Evolutionary conservation across 345 rosid species (phyloP).

Genomic region (Eucalyptus polyanthemos): DNA sequence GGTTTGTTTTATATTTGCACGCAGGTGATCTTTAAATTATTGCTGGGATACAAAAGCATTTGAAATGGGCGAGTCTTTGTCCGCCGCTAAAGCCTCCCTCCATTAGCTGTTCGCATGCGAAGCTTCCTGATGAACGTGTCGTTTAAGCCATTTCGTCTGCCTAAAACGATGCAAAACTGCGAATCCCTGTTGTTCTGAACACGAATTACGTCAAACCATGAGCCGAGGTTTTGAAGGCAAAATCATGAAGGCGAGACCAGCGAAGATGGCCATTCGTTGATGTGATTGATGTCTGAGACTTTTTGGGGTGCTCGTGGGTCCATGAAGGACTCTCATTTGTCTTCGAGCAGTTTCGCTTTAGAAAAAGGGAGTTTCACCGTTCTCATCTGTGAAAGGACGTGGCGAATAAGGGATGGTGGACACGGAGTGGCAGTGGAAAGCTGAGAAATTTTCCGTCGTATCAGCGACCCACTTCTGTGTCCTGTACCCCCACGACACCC

Average conservation of each 20-base stretch:
- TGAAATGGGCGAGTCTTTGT: not conserved
- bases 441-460: too few species aligned
- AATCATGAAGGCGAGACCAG: not conserved
- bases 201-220: not conserved
- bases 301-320: not conserved
- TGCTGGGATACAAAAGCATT: not conserved
- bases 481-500: not conserved
- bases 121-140: not conserved
- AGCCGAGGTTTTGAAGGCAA: not conserved
- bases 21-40: not conserved
- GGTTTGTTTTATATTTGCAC: not conserved
- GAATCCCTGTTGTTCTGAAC: not conserved
- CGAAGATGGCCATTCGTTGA: not conserved
- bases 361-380: not conserved
- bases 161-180: not conserved
- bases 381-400: too few species aligned
- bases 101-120: not conserved
- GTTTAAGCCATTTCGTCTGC: not conserved
- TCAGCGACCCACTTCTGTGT: not conserved
- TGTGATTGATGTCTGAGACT: not conserved
- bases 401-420: too few species aligned
- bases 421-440: too few species aligned
- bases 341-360: not conserved
- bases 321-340: not conserved
- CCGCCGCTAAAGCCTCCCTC: not conserved